phyloP scores from a whole-genome alignment of 1,139 yeast species.

The Eremothecium coryli region DNA sequence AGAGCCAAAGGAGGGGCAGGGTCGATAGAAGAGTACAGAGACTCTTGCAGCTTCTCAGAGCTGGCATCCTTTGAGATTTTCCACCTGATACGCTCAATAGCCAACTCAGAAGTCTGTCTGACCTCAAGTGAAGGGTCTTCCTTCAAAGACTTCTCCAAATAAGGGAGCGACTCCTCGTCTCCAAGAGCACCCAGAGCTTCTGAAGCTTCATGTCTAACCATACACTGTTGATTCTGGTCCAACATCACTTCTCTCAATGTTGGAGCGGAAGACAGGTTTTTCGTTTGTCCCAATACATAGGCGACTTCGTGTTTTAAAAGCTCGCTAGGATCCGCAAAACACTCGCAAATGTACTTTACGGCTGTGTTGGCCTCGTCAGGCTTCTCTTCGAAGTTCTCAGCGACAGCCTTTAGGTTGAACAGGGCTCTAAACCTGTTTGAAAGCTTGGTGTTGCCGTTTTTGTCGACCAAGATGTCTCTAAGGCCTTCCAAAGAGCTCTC shows the following conservation, averaged over 20 bases:
- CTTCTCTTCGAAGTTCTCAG: constrained; percentile 45
- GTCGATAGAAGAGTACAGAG: constrained; percentile 80
- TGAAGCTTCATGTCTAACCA: constrained; percentile 99
- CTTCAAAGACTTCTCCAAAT: constrained; percentile 52
- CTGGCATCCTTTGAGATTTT: constrained; percentile 58
- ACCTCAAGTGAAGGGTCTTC: constrained; percentile 82
- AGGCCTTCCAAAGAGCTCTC: constrained; percentile 53
- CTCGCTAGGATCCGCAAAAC: constrained; percentile 77
- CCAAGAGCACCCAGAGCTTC: constrained; percentile 97
- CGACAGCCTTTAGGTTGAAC: constrained; percentile 80
- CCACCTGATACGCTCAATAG: constrained; percentile 92
- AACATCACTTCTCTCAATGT: constrained; percentile 63
- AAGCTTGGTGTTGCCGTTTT: constrained; percentile 56
- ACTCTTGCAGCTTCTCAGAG: constrained; percentile 61
- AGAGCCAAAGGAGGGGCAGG: constrained; percentile 95
- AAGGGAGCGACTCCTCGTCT: constrained; percentile 60
- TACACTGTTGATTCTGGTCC: constrained; percentile 63
- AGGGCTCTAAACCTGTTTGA: constrained; percentile 89
- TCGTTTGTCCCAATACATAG: constrained; percentile 94
- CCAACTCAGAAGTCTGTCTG: constrained; percentile 95
- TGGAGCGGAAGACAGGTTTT: constrained; percentile 69
- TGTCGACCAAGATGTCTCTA: constrained; percentile 60
- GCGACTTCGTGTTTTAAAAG: constrained; percentile 96
- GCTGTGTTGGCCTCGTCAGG: constrained; percentile 54
- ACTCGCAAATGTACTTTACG: constrained; percentile 72